A percentile compares a stretch with the other conserved stretches of the same genome.
Conservation (phyloP, 2,329 filamentous ascomycete species). For the Colletotrichum brevisporum region DNA sequence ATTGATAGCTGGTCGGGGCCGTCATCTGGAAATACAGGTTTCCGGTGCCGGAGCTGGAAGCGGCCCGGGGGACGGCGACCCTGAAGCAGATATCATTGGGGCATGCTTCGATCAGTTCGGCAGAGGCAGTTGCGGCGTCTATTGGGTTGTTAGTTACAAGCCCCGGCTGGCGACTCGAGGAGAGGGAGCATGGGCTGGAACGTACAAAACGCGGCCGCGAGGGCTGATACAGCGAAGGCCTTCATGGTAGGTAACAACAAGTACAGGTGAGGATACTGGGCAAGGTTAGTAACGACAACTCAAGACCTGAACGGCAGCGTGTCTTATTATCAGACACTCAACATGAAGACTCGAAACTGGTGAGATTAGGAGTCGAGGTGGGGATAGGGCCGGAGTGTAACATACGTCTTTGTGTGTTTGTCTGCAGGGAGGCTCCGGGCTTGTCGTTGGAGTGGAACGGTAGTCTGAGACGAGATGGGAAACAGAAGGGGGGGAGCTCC, state of each 20-base stretch:
- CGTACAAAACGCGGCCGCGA: conserved; percentile 36
- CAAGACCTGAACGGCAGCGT: too few relatives aligned
- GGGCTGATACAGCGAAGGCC: conserved; percentile 29
- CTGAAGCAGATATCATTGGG: conserved; percentile 65
- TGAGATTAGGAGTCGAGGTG: not conserved
- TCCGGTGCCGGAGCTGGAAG: conserved; percentile 62
- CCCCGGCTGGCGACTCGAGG: not conserved
- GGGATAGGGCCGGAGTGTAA: not conserved
- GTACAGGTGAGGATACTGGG: not conserved
- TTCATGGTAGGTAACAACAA: conserved; percentile 27
- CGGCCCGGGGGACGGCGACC: conserved; percentile 67
- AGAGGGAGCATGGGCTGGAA: not conserved
- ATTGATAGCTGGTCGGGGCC: conserved; percentile 66
- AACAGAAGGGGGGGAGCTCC: conserved; percentile 11
- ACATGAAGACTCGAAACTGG: not conserved
- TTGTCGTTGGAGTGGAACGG: conserved; percentile 13
- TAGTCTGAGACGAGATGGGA: fast-evolving
- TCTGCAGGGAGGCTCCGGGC: conserved; percentile 22
- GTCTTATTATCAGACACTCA: not conserved
- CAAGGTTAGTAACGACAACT: not conserved
- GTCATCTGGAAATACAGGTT: conserved; percentile 74
- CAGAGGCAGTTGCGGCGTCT: conserved; percentile 48
- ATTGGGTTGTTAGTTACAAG: conserved; percentile 7
- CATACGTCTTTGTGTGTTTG: conserved; percentile 24
- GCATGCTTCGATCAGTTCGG: conserved; percentile 55